phyloP scores from a whole-genome alignment of 345 rosid species.

The Populus simonii region DNA sequence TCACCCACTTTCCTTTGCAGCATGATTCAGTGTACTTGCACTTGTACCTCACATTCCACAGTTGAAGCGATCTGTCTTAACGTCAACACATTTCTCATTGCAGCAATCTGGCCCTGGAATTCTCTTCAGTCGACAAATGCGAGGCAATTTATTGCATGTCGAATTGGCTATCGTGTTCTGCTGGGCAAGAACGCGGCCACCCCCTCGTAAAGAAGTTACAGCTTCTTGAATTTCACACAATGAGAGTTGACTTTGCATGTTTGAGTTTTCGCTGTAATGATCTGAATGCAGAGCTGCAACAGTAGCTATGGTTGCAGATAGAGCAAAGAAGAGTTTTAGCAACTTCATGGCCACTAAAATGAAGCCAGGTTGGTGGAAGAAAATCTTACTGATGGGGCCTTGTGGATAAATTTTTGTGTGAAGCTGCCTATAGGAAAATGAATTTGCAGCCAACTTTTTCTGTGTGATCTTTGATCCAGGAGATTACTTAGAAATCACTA shows the following conservation, averaged over 20 bases:
- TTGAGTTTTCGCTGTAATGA: not conserved
- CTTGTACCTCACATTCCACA: constrained; percentile 35
- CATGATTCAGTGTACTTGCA: constrained; percentile 28
- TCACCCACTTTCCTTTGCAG: constrained; percentile 30
- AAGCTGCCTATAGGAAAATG: constrained; percentile 18
- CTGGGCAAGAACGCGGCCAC: not conserved
- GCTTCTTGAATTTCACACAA: constrained; percentile 1
- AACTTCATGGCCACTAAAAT: not conserved
- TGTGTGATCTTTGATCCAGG: constrained; percentile 20
- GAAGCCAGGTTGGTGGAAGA: not conserved
- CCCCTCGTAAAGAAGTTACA: constrained; percentile 13
- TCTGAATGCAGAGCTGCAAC: not conserved
- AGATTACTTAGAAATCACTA: constrained; percentile 6
- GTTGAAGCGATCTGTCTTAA: constrained; percentile 17
- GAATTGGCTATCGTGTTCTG: not conserved
- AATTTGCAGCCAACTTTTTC: not conserved
- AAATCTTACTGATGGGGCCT: not conserved
- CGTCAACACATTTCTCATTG: constrained; percentile 31
- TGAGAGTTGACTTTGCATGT: not conserved
- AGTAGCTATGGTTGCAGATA: constrained; percentile 4
- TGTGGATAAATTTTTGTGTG: not conserved
- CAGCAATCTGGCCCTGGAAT: constrained; percentile 37
- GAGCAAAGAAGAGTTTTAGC: constrained; percentile 4
- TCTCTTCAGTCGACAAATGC: constrained; percentile 23
- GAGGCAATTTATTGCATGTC: constrained; percentile 17